Base-by-base conservation (phyloP, 2,329 filamentous ascomycete genomes). In the Talaromyces sp. region DNA sequence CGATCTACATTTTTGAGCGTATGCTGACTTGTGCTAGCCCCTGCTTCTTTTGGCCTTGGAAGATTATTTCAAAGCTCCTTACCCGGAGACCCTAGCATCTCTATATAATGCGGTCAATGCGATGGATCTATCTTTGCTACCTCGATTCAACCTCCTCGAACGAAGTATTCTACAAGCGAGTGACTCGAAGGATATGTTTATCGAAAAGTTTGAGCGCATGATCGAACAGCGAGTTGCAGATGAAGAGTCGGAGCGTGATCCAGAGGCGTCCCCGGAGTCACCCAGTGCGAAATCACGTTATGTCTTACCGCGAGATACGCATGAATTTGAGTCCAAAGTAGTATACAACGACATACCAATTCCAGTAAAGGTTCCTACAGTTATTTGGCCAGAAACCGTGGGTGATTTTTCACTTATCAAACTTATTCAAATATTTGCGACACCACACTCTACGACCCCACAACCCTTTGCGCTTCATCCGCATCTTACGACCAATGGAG, bases 331-430 rank as follows among this genome's bases (percentile, higher is more conserved):
- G 81, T 96, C 92, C 70, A 92, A 89, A 73, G 92, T 99, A 72
- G 87, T 94, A 74, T 99, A 99, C 81, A 96, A 97, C 80, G 92
- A 93, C 68, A 95, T 98, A 64, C 94, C 94, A 0, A 94, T 99
- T 31, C 95, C 95, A 1, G 92, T 99, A 80, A 98, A 98, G 79
- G 90, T 99, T 7, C 95, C 95, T 0, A 93, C 94, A 3, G 93
- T 95, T 11, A 86, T 96, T 65, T 94, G 93, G 82, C 92, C 93
- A 1, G 95, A 99, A 81, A 97, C 92, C 0, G 95, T 99, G 17
- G 95, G 95, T 68, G 95, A 99, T 79, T 99, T 99, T 75, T 98
- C 93, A 43, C 85, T 99, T 65, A 91, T 99, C 80, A 98, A 98
- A 77, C 88, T 99, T 63, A 97, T 99, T 69, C 93, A 97, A 72